Evolutionary conservation across 768 basidiomycete genomes (phyloP).

Genomic region (Trametes coccinea): DNA sequence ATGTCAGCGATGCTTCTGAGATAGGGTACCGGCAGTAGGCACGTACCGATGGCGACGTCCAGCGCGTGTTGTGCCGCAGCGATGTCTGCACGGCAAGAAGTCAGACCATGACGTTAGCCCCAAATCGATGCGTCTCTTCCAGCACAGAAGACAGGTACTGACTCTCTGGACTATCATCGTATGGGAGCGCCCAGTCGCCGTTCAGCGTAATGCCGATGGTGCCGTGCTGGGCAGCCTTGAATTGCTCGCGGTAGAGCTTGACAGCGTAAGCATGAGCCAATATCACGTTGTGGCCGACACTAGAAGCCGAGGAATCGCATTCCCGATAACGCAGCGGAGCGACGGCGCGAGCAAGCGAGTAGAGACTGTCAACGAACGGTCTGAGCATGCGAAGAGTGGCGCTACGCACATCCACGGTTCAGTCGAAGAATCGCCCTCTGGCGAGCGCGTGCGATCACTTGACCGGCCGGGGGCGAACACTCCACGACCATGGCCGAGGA

Average conservation of each 20-base stretch:
- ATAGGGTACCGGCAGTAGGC: slow-evolving; percentile 19
- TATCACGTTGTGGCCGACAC: slow-evolving; percentile 67
- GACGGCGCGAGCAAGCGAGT: neutral
- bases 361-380: neutral
- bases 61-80: slow-evolving; percentile 71
- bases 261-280: slow-evolving; percentile 69
- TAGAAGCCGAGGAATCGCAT: slow-evolving; percentile 30
- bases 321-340: neutral
- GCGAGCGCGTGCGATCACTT: slow-evolving; percentile 59
- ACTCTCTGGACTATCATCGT: slow-evolving; percentile 70
- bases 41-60: slow-evolving; percentile 68
- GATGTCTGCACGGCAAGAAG: slow-evolving; percentile 45
- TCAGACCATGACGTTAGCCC: neutral
- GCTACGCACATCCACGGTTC: slow-evolving; percentile 68
- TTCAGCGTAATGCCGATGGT: slow-evolving; percentile 80
- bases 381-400: slow-evolving; percentile 1
- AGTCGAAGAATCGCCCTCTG: slow-evolving; percentile 62
- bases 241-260: slow-evolving; percentile 66
- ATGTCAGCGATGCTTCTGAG: slow-evolving; percentile 14
- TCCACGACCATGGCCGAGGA: slow-evolving; percentile 70
- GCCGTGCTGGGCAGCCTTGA: slow-evolving; percentile 62
- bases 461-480: slow-evolving; percentile 72
- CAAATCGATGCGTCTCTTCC: neutral
- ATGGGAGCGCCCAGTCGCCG: slow-evolving; percentile 75
- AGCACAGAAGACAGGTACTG: slow-evolving; percentile 28